Percentiles rank a stretch among this genome's conserved stretches.
phyloP scores from a whole-genome alignment of 805 yeast genomes.

The Ogataea angusta region DNA sequence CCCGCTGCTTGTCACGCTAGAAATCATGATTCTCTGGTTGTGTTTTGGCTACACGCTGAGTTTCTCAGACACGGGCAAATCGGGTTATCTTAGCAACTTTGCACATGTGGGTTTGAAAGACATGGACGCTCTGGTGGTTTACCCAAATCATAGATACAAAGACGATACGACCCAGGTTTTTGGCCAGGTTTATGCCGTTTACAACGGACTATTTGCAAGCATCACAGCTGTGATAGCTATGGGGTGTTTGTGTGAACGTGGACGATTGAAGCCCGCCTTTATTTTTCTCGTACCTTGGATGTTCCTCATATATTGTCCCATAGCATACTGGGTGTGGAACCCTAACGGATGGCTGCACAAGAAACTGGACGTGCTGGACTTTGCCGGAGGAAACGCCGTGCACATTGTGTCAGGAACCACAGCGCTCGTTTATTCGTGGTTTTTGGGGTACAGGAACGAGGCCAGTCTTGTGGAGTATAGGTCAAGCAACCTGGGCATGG shows the following conservation, averaged over 20 bases:
- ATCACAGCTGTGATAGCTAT: conserved; percentile 81
- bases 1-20: conserved; percentile 59
- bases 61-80: conserved; percentile 66
- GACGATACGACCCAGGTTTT: conserved; percentile 32
- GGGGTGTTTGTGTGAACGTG: conserved; percentile 88
- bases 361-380: conserved; percentile 79
- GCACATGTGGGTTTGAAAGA: conserved; percentile 70
- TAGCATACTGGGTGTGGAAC: conserved; percentile 91
- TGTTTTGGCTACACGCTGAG: conserved; percentile 91
- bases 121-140: conserved; percentile 30
- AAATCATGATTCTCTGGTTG: conserved; percentile 80
- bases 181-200: conserved; percentile 69
- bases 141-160: conserved; percentile 9
- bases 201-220: conserved; percentile 80
- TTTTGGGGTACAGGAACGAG: conserved; percentile 70
- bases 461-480: conserved; percentile 66
- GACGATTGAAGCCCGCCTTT: conserved; percentile 75
- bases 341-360: conserved; percentile 78
- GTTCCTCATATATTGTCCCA: conserved; percentile 84
- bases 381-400: conserved; percentile 94
- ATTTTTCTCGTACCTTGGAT: conserved; percentile 77
- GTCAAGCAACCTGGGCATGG: conserved; percentile 83
- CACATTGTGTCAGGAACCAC: conserved; percentile 86
- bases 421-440: conserved; percentile 74
- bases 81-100: conserved; percentile 68